Percentiles rank a stretch among this genome's conserved stretches.
These are phyloP conservation scores for Medakamo hakoo DNA, from an alignment of 139 green algal species.

Conservation along the genomic window DNA sequence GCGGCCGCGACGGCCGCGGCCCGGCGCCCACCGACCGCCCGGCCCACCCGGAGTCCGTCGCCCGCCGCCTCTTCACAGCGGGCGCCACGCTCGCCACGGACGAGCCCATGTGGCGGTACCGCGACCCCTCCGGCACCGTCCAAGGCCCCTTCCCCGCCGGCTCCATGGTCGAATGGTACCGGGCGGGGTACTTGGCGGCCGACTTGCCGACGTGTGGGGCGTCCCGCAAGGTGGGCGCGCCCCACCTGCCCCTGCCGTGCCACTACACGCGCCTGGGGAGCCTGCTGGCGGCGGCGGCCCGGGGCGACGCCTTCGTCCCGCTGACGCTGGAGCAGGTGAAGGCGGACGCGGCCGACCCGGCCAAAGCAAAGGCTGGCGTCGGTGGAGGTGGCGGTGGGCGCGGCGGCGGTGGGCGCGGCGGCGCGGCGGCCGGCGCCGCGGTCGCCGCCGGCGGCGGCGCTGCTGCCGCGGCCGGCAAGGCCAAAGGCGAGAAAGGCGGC, in stretches of 20 bases:
- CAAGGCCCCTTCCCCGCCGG: slow-evolving; percentile 10
- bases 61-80: background rate
- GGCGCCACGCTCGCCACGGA: background rate
- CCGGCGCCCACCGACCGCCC: too few relatives aligned
- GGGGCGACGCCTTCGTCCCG: too few relatives aligned
- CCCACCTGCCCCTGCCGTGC: slow-evolving; percentile 1
- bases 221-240: slow-evolving; percentile 10
- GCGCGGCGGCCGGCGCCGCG: too few relatives aligned
- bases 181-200: slow-evolving; percentile 1
- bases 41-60: background rate
- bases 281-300: background rate
- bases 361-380: background rate
- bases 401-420: too few relatives aligned
- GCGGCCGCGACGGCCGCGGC: background rate
- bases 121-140: slow-evolving; percentile 6
- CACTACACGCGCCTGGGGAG: slow-evolving; percentile 5
- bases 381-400: too few relatives aligned
- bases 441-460: too few relatives aligned
- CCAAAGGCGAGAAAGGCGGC: background rate
- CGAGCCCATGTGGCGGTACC: slow-evolving; percentile 11
- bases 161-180: slow-evolving; percentile 8
- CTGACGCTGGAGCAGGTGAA: background rate
- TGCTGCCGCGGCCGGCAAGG: background rate
- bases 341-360: background rate
- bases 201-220: slow-evolving; percentile 7